Evolutionary conservation across 164 flowering plant species (phyloP).

Genomic region (Stephania cephalantha): DNA sequence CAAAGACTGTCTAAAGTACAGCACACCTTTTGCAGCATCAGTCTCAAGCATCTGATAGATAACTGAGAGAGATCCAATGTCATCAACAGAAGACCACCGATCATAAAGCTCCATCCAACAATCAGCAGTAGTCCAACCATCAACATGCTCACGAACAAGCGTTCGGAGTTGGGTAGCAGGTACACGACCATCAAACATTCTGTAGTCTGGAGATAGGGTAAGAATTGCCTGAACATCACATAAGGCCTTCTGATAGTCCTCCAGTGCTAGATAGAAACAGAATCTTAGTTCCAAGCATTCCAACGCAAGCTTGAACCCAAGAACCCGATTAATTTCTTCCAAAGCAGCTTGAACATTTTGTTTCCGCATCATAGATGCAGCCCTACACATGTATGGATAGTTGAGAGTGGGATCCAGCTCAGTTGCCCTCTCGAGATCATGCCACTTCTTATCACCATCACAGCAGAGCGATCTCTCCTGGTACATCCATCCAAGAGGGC

Average conservation of each 20-base stretch:
- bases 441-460: conserved; percentile 65
- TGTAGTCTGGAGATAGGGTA: conserved; percentile 74
- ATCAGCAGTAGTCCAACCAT: conserved; percentile 90
- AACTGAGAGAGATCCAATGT: conserved; percentile 94
- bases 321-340: conserved; percentile 69
- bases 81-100: conserved; percentile 98
- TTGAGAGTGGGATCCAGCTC: conserved; percentile 87
- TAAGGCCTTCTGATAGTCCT: conserved; percentile 69
- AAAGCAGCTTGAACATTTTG: conserved; percentile 74
- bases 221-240: conserved; percentile 95
- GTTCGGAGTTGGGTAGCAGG: conserved; percentile 78
- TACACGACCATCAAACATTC: conserved; percentile 88
- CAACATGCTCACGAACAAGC: conserved; percentile 91
- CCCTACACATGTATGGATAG: conserved; percentile 97
- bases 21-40: conserved; percentile 89
- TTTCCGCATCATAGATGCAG: conserved; percentile 73
- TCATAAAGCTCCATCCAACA: conserved; percentile 96
- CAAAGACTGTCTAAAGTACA: conserved; percentile 93
- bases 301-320: conserved; percentile 86
- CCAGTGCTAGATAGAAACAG: conserved; percentile 77
- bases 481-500: conserved; percentile 93
- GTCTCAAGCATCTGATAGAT: conserved; percentile 99
- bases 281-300: conserved; percentile 94
- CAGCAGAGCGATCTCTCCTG: conserved; percentile 87
- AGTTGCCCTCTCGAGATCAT: conserved; percentile 81